Conservation (phyloP, 352 stramenopile genomes). For the Phytophthora vignae region DNA sequence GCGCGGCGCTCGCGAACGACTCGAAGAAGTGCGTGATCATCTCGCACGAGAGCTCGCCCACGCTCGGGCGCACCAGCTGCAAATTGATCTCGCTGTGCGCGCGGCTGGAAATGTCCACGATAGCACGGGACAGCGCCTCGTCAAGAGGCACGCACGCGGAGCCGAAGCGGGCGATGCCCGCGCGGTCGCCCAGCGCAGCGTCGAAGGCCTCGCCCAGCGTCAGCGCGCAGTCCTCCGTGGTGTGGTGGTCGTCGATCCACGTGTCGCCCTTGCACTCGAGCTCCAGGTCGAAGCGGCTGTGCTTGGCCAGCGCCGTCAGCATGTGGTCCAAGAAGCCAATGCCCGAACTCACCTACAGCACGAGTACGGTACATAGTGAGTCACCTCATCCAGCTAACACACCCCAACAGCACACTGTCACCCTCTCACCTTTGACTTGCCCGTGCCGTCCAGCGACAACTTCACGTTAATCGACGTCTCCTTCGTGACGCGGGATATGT, state of each 20-base stretch:
- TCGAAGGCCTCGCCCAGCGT: conserved; percentile 94
- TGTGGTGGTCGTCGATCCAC: conserved; percentile 98
- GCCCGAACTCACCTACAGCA: conserved; percentile 80
- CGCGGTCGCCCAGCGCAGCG: conserved; percentile 88
- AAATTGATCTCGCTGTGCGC: conserved; percentile 92
- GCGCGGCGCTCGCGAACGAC: conserved; percentile 92
- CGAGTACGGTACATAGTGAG: not conserved
- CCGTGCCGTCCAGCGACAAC: conserved; percentile 90
- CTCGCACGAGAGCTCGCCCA: conserved; percentile 91
- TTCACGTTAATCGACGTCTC: conserved; percentile 95
- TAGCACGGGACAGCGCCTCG: conserved; percentile 90
- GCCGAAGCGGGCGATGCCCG: conserved; percentile 91
- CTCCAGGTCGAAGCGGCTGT: conserved; percentile 91
- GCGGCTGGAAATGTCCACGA: conserved; percentile 96
- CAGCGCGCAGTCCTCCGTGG: conserved; percentile 95
- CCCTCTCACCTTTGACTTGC: conserved; percentile 63
- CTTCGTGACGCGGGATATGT: conserved; percentile 89
- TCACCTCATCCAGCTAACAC: not conserved
- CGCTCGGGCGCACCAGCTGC: conserved; percentile 82
- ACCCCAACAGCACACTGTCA: not conserved
- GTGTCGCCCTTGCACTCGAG: conserved; percentile 93
- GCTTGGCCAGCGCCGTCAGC: conserved; percentile 88
- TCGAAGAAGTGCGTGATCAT: conserved; percentile 97
- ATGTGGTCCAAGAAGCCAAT: conserved; percentile 95
- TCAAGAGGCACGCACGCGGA: conserved; percentile 91